Conservation (phyloP, 2,329 filamentous ascomycete species). For the Gnomoniopsis sp. region DNA sequence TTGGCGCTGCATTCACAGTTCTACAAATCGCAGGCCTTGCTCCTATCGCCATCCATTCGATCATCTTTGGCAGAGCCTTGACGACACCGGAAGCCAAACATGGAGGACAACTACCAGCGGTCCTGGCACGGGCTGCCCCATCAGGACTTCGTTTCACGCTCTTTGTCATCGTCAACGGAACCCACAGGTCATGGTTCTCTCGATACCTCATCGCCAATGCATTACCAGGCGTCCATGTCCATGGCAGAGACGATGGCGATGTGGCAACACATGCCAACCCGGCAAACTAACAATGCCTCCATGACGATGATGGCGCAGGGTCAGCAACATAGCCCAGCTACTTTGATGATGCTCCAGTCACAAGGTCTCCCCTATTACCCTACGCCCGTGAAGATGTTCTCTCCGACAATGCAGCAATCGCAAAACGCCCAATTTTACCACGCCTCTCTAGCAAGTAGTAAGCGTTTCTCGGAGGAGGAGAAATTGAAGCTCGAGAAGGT, state of each 20-base stretch:
- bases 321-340: constrained; percentile 10
- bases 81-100: neutral
- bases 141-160: constrained; percentile 8
- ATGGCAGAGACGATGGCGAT: constrained; percentile 9
- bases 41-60: neutral
- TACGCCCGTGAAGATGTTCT: constrained; percentile 15
- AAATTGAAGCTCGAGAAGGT: constrained; percentile 19
- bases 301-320: constrained; percentile 17
- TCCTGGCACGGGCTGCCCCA: constrained; percentile 9
- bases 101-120: constrained; percentile 15
- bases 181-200: constrained; percentile 8
- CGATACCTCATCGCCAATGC: constrained; percentile 14
- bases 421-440: constrained; percentile 15
- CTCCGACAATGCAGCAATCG: constrained; percentile 11
- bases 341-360: constrained; percentile 16
- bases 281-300: constrained; percentile 2
- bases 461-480: constrained; percentile 18
- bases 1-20: neutral
- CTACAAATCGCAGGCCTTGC: neutral
- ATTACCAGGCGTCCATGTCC: constrained; percentile 13
- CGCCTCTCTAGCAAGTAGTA: constrained; percentile 16
- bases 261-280: constrained; percentile 14
- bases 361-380: constrained; percentile 14
- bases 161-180: constrained; percentile 4
- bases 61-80: neutral